Evolutionary conservation across 257 asterid species (phyloP).

Genomic region (Solanum sparsipilum): DNA sequence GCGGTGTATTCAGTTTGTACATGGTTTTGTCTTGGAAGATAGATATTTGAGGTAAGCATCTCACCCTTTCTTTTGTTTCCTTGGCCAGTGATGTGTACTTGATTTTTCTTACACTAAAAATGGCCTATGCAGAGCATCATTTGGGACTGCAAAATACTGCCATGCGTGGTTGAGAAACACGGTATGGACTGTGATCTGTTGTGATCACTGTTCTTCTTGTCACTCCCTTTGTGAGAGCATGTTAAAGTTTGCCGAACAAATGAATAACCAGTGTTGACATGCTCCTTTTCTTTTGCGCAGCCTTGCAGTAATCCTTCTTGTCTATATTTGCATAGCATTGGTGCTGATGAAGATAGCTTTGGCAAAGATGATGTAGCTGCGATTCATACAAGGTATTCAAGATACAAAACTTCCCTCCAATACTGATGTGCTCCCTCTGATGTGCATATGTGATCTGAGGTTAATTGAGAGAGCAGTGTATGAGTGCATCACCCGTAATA

Average conservation of each 20-base stretch:
- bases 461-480: background rate
- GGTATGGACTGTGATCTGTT: constrained; percentile 31
- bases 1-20: constrained; percentile 82
- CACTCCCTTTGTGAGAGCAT: background rate
- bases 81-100: background rate
- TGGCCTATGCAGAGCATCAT: constrained; percentile 75
- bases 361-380: constrained; percentile 97
- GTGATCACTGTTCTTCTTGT: background rate
- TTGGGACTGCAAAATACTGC: constrained; percentile 98
- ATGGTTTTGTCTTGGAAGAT: constrained; percentile 84
- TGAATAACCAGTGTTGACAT: constrained; percentile 9
- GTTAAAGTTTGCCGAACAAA: background rate
- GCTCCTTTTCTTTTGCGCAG: constrained; percentile 35
- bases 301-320: constrained; percentile 89
- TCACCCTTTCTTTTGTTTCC: background rate
- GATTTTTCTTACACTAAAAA: background rate
- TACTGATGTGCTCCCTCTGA: background rate
- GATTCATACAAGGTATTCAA: constrained; percentile 75
- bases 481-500: background rate
- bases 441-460: background rate
- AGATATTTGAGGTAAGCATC: constrained; percentile 67
- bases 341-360: constrained; percentile 95
- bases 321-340: constrained; percentile 85
- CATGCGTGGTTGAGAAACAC: constrained; percentile 93
- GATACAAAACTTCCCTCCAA: background rate